Evolutionary conservation across 495 filamentous ascomycete species (phyloP).

Genomic region (Friedmanniomyces simplex): DNA sequence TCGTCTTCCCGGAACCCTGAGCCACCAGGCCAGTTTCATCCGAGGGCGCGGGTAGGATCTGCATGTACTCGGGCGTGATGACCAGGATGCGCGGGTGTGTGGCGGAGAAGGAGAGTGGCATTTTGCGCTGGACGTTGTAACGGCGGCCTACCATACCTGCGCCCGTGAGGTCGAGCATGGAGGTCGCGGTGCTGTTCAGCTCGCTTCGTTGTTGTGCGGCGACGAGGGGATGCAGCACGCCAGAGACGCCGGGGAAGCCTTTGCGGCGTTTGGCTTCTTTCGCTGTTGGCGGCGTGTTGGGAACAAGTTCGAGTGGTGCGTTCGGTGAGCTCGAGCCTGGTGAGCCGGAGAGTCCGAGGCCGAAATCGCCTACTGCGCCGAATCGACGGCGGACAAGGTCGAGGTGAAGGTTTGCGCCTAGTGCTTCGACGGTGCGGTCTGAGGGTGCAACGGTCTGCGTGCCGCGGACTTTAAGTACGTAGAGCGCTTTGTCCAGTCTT

Average conservation of each 20-base stretch:
- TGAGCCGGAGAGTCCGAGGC: slow-evolving; percentile 60
- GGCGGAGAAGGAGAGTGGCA: slow-evolving; percentile 84
- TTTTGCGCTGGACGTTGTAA: slow-evolving; percentile 85
- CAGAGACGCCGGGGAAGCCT: background rate
- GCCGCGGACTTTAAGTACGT: slow-evolving; percentile 76
- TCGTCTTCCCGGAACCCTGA: slow-evolving; percentile 48
- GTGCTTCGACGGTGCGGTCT: slow-evolving; percentile 80
- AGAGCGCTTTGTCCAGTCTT: slow-evolving; percentile 78
- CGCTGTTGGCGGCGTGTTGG: slow-evolving; percentile 25
- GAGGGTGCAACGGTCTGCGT: slow-evolving; percentile 74
- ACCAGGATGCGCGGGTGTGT: slow-evolving; percentile 73
- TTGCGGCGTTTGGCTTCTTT: slow-evolving; percentile 12
- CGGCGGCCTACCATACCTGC: slow-evolving; percentile 51
- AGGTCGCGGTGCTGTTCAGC: slow-evolving; percentile 1
- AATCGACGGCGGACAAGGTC: slow-evolving; percentile 84
- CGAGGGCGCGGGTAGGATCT: slow-evolving; percentile 64
- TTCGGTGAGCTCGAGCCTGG: slow-evolving; percentile 76
- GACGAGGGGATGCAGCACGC: slow-evolving; percentile 4
- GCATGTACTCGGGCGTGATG: slow-evolving; percentile 91
- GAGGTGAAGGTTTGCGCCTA: slow-evolving; percentile 72
- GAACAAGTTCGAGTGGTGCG: slow-evolving; percentile 52
- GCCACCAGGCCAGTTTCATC: slow-evolving; percentile 14
- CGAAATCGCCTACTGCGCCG: slow-evolving; percentile 56
- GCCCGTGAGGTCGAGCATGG: slow-evolving; percentile 30
- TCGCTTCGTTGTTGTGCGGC: background rate